phyloP scores from a whole-genome alignment of 1,139 yeast genomes.

The Pichia sp. region DNA sequence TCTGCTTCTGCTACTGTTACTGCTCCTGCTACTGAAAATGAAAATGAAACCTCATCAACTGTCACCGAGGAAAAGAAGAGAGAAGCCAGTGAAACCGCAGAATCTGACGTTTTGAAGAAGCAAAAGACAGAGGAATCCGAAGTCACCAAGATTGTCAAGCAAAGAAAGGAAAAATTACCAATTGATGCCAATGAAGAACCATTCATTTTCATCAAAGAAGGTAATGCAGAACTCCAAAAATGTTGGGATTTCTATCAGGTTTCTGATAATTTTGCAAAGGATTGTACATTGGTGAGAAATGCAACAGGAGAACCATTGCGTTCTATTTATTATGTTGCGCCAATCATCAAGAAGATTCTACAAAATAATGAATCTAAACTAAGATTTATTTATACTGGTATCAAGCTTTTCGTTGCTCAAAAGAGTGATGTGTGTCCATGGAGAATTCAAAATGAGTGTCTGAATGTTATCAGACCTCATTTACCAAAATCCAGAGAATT shows the following conservation, averaged over 20 bases:
- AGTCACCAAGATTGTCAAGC: conserved; percentile 25
- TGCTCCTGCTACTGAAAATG: too few species aligned
- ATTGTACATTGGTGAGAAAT: conserved; percentile 77
- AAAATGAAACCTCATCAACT: conserved; percentile 1
- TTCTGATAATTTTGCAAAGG: conserved; percentile 51
- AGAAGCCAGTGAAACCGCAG: conserved; percentile 25
- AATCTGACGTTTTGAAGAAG: conserved; percentile 27
- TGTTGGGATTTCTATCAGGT: conserved; percentile 90
- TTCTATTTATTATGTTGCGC: conserved; percentile 81
- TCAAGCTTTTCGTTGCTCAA: conserved; percentile 85
- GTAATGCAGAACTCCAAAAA: conserved; percentile 56
- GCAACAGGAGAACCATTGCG: conserved; percentile 94
- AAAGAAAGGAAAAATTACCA: conserved; percentile 66
- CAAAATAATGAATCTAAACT: conserved; percentile 65
- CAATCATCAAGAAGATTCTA: conserved; percentile 61
- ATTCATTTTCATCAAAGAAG: conserved; percentile 63
- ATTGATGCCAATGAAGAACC: conserved; percentile 95
- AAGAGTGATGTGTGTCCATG: conserved; percentile 72
- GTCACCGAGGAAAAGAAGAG: conserved; percentile 16
- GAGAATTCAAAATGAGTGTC: conserved; percentile 90
- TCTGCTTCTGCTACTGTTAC: too few species aligned
- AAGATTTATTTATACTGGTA: conserved; percentile 87
- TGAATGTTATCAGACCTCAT: conserved; percentile 52
- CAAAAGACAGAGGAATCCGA: conserved; percentile 18
- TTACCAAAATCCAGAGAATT: conserved; percentile 54